Base-by-base conservation (phyloP, 768 basidiomycete genomes). In the Cystofilobasidium macerans region DNA sequence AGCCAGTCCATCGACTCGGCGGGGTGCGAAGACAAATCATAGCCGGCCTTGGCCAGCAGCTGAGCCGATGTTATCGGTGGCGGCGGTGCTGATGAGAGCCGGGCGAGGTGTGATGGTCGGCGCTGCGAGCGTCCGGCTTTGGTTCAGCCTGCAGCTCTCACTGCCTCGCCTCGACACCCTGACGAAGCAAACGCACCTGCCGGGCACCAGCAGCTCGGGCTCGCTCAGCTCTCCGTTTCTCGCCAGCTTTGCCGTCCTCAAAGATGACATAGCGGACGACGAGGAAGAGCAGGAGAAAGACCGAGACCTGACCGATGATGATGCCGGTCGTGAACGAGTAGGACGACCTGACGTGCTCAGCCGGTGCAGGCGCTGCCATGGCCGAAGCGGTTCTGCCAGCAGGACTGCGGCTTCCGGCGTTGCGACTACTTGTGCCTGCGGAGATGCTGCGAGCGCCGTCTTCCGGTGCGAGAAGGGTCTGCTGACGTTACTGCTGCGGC, bases 201-300 rank as follows among this genome's bases (percentile, higher is more conserved):
- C 28, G 51, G 28, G 9, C 51, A 7, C n/a, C 18, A 2, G 48
- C 48, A 3, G 42, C 48, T 26, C 18, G 11, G 8, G 51, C 45
- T 11, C 51, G 51, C 51, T 30, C 51, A 6, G 51, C 51, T 30
- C 30, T 2, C 13, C 51, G 51, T 30, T 54, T 54, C 8, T 30
- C 2, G 51, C 51, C 51, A 2, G 51, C 51, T 18, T 54, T 54
- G 57, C 76, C 69, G 8, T 88, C 84, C 71, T 95, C 89, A 69
- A 99, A 85, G 73, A 99, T 95, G 64, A 98, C 85, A 78, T 95
- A 98, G 73, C 89, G 88, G 77, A 99, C 84, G 74, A 99, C 83
- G 69, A 92, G 78, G 56, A 80, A 80, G 33, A 89, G 81, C 56
- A 93, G 81, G 59, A 86, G 72, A 51, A 90, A 79, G 71, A 99